Percentiles rank a stretch among this genome's conserved stretches.
Conservation (phyloP, 768 basidiomycete species). For the Phallus indusiatus region DNA sequence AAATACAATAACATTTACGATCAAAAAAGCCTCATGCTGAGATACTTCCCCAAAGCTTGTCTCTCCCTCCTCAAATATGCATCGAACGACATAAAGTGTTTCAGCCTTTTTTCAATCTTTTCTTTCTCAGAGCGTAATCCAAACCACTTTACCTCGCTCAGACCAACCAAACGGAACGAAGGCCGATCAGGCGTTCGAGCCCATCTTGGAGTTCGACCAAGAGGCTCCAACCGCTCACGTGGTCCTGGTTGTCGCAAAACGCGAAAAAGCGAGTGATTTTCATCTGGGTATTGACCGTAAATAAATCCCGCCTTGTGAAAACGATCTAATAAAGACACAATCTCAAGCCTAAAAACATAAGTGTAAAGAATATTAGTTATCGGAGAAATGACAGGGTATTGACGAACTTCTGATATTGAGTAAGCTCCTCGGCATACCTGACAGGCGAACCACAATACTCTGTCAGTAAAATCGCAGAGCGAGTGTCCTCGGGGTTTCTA, state of each 20-base stretch:
- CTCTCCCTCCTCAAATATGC: background rate
- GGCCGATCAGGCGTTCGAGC: background rate
- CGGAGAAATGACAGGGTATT: background rate
- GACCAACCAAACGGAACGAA: background rate
- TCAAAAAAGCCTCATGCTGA: background rate
- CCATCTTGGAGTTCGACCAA: background rate
- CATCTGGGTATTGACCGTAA: background rate
- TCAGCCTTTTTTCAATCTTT: background rate
- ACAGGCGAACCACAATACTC: slow-evolving; percentile 1
- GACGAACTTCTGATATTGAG: slow-evolving; percentile 1
- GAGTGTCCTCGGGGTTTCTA: background rate
- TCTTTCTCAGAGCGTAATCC: background rate
- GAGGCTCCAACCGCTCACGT: background rate
- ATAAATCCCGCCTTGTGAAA: background rate
- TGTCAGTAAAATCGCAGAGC: background rate
- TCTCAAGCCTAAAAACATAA: background rate
- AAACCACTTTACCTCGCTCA: background rate
- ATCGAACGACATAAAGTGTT: background rate
- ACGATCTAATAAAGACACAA: background rate
- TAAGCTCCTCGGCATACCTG: background rate
- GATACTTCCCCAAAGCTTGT: background rate
- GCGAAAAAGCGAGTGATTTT: no score
- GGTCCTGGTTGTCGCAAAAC: background rate
- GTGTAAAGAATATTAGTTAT: background rate
- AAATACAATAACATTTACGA: background rate